Evolutionary conservation across 2,329 filamentous ascomycete species (phyloP).

Genomic region (Colletotrichum chlorophyti): DNA sequence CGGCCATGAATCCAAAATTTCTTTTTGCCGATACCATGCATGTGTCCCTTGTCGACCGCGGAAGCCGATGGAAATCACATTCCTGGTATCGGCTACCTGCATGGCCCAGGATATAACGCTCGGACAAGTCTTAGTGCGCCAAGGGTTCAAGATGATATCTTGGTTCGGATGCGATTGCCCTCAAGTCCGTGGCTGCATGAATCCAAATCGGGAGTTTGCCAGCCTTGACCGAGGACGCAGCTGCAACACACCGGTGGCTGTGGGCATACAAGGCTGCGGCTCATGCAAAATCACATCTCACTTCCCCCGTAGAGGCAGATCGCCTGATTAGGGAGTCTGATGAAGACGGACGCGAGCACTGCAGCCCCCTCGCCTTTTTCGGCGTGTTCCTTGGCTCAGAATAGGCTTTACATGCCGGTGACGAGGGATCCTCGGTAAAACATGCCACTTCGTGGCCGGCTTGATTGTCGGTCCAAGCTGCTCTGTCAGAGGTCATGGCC

Average conservation of each 20-base stretch:
- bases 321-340: too few species aligned
- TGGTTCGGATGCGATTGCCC: neutral
- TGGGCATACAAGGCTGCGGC: too few species aligned
- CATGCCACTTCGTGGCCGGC: neutral
- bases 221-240: constrained; percentile 7
- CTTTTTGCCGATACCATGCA: too few species aligned
- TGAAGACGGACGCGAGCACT: too few species aligned
- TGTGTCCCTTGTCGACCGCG: too few species aligned
- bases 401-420: too few species aligned
- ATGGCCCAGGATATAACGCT: constrained; percentile 41
- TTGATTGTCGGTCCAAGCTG: neutral
- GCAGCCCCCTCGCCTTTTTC: too few species aligned
- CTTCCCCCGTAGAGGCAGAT: too few species aligned
- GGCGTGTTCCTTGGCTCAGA: too few species aligned
- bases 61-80: constrained; percentile 44
- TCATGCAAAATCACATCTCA: neutral
- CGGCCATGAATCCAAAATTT: constrained; percentile 51
- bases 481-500: neutral
- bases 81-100: constrained; percentile 33
- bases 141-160: constrained; percentile 41
- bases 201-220: neutral
- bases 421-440: neutral
- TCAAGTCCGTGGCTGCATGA: neutral
- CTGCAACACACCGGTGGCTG: constrained; percentile 4
- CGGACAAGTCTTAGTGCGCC: constrained; percentile 42